A percentile compares a stretch with the other conserved stretches of the same genome.
Conservation (phyloP, 177 flowering plant genomes). For the Vitis hybrid region DNA sequence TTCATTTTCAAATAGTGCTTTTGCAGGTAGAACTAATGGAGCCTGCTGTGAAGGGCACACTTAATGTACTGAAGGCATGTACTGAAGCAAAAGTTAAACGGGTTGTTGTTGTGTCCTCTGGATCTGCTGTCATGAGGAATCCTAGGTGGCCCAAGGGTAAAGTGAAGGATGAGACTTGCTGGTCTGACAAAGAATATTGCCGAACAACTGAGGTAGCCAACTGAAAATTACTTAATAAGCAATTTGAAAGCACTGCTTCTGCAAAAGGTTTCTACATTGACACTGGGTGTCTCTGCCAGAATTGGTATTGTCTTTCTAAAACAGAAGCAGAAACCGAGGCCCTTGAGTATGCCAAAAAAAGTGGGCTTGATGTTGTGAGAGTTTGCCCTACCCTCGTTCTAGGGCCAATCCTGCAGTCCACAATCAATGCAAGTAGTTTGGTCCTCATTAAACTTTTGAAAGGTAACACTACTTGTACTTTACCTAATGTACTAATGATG, state of each 20-base stretch:
- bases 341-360: conserved; percentile 34
- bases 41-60: conserved; percentile 81
- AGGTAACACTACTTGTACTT: conserved; percentile 26
- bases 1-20: not conserved
- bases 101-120: conserved; percentile 70
- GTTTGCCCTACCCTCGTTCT: conserved; percentile 44
- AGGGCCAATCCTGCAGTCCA: conserved; percentile 57
- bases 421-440: conserved; percentile 46
- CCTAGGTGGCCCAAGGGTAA: conserved; percentile 67
- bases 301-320: conserved; percentile 53
- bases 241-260: too few relatives aligned
- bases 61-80: conserved; percentile 75
- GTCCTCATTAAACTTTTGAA: conserved; percentile 41
- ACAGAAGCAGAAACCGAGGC: conserved; percentile 50
- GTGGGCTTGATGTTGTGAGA: conserved; percentile 46
- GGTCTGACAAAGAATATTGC: conserved; percentile 84
- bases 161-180: conserved; percentile 68
- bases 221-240: too few relatives aligned
- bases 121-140: conserved; percentile 51
- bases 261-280: not conserved
- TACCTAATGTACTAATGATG: too few relatives aligned
- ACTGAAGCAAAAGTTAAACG: conserved; percentile 58
- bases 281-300: conserved; percentile 22
- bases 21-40: conserved; percentile 67
- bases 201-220: conserved; percentile 46